Conservation (phyloP, 2,329 filamentous ascomycete genomes). For the Cladophialophora bantiana region DNA sequence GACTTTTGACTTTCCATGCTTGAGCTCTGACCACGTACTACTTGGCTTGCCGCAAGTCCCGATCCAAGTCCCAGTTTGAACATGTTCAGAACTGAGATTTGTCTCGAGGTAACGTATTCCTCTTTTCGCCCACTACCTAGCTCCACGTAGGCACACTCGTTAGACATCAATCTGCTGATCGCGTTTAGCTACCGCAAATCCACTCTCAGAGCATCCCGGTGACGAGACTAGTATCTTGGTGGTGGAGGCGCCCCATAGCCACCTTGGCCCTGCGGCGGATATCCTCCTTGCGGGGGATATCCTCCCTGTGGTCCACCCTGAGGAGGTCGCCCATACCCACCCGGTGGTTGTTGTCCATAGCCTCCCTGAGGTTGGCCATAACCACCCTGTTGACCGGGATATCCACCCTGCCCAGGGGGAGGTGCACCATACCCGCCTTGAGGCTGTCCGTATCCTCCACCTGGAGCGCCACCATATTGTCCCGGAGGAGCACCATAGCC, state of each 20-base stretch:
- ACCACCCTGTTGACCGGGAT: constrained; percentile 41
- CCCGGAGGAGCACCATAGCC: constrained; percentile 31
- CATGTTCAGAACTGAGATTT: neutral
- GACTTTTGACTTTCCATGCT: too few relatives aligned
- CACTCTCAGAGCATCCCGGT: neutral
- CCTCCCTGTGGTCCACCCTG: constrained; percentile 39
- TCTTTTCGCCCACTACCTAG: neutral
- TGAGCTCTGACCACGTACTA: too few relatives aligned
- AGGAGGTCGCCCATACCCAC: constrained; percentile 40
- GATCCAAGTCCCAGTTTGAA: neutral
- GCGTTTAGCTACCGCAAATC: neutral
- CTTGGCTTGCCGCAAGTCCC: neutral
- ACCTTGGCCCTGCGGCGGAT: constrained; percentile 38
- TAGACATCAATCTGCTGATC: neutral
- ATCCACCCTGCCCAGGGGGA: constrained; percentile 40
- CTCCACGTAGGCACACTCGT: neutral
- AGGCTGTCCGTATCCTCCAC: constrained; percentile 45
- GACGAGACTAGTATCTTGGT: constrained; percentile 28
- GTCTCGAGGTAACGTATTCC: neutral
- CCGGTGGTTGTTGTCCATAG: constrained; percentile 38
- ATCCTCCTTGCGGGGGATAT: constrained; percentile 43
- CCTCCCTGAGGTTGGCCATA: constrained; percentile 45
- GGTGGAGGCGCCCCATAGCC: constrained; percentile 33
- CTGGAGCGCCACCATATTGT: constrained; percentile 40
- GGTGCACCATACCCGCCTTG: constrained; percentile 33